A percentile compares a stretch with the other conserved stretches of the same genome.
Evolutionary conservation across 2,329 filamentous ascomycete species (phyloP).

Genomic region (Aspergillus tamarii): DNA sequence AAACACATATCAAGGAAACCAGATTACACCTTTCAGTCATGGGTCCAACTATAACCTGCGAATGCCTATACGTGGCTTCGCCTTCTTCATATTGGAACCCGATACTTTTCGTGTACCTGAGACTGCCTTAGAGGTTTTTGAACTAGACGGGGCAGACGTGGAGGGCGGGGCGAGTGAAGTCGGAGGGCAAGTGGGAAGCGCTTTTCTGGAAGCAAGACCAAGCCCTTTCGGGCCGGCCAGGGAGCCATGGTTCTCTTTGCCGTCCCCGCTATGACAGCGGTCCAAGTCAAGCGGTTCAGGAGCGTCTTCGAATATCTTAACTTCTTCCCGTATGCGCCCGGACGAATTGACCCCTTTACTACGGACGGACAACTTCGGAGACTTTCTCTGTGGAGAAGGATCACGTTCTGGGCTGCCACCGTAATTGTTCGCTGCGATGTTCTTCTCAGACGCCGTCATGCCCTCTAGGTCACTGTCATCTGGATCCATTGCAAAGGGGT

Average conservation of each 20-base stretch:
- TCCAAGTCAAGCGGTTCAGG: conserved; percentile 22
- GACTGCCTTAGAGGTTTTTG: conserved; percentile 22
- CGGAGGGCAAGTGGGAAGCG: conserved; percentile 5
- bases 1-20: background rate
- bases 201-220: conserved; percentile 3
- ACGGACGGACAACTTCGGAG: conserved; percentile 36
- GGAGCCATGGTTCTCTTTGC: conserved; percentile 30
- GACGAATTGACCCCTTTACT: conserved; percentile 29
- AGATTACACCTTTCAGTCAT: background rate
- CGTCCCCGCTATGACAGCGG: conserved; percentile 22
- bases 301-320: conserved; percentile 38
- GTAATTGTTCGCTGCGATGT: conserved; percentile 43
- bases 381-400: conserved; percentile 36
- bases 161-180: conserved; percentile 8
- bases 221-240: conserved; percentile 19
- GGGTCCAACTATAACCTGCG: conserved; percentile 33
- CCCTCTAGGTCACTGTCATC: conserved; percentile 31
- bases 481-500: conserved; percentile 29
- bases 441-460: conserved; percentile 44
- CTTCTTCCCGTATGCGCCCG: conserved; percentile 29
- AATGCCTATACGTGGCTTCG: conserved; percentile 40
- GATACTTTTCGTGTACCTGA: conserved; percentile 28
- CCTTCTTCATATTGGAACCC: conserved; percentile 25
- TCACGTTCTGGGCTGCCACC: conserved; percentile 18
- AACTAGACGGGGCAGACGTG: conserved; percentile 16